Conservation (phyloP, 768 basidiomycete species). For the Hebeloma cylindrosporum region DNA sequence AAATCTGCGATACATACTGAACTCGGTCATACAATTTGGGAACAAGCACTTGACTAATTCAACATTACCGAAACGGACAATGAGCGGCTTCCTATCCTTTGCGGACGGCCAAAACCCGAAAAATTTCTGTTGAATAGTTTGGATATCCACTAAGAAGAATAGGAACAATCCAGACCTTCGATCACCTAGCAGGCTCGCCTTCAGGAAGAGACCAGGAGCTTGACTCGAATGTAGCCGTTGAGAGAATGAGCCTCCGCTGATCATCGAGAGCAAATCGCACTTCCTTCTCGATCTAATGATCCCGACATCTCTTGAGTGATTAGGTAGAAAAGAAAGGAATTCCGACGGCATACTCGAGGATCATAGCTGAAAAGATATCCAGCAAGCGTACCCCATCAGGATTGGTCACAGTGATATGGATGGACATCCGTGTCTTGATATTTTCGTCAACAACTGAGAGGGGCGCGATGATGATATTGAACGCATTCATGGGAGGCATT, state of each 20-base stretch:
- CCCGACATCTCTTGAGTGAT: no score
- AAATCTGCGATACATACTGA: no score
- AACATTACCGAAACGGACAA: constrained; percentile 27
- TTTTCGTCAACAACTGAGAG: background rate
- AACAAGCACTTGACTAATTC: constrained; percentile 18
- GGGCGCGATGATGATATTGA: constrained; percentile 9
- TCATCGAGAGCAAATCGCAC: constrained; percentile 16
- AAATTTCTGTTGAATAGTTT: constrained; percentile 4
- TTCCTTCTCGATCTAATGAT: constrained; percentile 11
- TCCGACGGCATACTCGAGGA: constrained; percentile 12
- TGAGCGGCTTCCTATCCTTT: no score
- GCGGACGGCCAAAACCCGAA: constrained; percentile 1
- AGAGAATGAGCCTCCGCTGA: constrained; percentile 13
- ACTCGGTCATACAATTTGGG: no score
- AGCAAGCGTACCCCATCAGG: constrained; percentile 16
- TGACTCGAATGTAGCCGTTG: constrained; percentile 18
- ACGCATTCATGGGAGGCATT: constrained; percentile 10
- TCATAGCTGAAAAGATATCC: constrained; percentile 18
- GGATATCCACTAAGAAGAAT: background rate
- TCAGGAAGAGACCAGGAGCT: constrained; percentile 9
- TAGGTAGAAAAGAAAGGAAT: background rate
- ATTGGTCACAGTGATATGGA: constrained; percentile 11
- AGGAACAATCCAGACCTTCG: constrained; percentile 6
- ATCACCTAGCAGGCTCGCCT: constrained; percentile 19
- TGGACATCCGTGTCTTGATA: background rate